Base-by-base conservation (phyloP, 129 eudicot species). In the Chrysanthemum makinoi region DNA sequence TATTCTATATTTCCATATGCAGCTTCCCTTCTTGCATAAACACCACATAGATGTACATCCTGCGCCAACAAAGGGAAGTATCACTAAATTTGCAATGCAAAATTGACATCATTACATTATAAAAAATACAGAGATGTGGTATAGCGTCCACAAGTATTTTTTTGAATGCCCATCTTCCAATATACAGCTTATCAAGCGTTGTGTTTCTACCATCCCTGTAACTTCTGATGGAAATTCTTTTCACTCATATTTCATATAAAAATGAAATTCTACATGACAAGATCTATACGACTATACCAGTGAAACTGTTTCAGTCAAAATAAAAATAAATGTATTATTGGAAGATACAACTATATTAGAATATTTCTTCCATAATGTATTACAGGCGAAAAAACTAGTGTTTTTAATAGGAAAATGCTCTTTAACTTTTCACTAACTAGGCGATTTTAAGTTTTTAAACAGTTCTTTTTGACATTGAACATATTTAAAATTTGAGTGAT, bases 21-120 rank as follows among this genome's bases (percentile, higher is more conserved):
- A 60, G 99, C 97, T 81, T 90, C 99, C 66, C 99, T 86, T 72
- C 76, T 84, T 10, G 97, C 99, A 88, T 95, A 95, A 74, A 90
- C 91, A 61, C 99, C 99, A 73, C 97, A 90, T 55, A 95, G 82
- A 68, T 87, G 81, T 49, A 86, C 87, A 90, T 95, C 99, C 99
- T 95, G 68, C 9, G 69, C 74, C 66, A 74, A 61, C 35, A 68
- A 16, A 51, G 43, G 14, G 57, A 60, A 51, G 50, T 22, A 10
- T 66, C 0, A 66, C 33, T 48, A 60, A n/a, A 55, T 46, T 50
- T 14, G 24, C n/a, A 39, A 65, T 26, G n/a, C 18, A 63, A 18
- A 28, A 11, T 30, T 33, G 20, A 52, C 19, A 35, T 35, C 9
- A 35, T 1, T 4, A 33, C 6, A 33, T 4, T 3, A 33, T 33